A percentile compares a stretch with the other conserved stretches of the same genome.
Conservation (phyloP, 345 rosid genomes). For the Brassica cretica region DNA sequence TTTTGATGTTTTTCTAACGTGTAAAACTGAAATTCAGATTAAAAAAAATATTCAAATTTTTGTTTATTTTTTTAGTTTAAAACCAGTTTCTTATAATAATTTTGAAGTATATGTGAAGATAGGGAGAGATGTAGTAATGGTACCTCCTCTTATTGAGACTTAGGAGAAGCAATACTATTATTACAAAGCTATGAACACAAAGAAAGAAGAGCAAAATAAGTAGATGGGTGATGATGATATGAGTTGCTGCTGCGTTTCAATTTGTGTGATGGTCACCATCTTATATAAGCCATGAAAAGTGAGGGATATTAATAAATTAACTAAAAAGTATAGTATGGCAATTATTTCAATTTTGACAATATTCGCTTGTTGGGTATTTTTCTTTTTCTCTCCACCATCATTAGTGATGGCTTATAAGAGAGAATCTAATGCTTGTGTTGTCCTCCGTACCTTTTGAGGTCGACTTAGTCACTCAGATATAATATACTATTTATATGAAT, state of each 20-base stretch:
- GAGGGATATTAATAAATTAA: not conserved
- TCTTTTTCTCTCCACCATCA: conserved; percentile 45
- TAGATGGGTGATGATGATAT: conserved; percentile 34
- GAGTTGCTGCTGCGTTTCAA: conserved; percentile 45
- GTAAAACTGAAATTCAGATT: no score
- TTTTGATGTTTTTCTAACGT: no score
- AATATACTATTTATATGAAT: not conserved
- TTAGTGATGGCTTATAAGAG: conserved; percentile 32
- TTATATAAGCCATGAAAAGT: conserved; percentile 42
- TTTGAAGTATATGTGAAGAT: not conserved
- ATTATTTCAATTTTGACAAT: conserved; percentile 34
- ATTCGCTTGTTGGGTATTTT: conserved; percentile 13
- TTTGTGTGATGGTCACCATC: conserved; percentile 4
- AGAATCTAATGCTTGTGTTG: conserved; percentile 42
- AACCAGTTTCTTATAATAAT: not conserved
- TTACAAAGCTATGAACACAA: conserved; percentile 35
- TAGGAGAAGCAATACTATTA: conserved; percentile 18
- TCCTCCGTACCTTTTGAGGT: conserved; percentile 42
- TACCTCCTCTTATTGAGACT: conserved; percentile 41
- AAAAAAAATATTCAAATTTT: not conserved
- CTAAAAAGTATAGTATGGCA: conserved; percentile 9
- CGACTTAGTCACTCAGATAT: conserved; percentile 25
- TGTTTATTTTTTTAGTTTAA: not conserved
- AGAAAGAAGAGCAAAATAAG: conserved; percentile 32
- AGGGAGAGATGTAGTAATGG: conserved; percentile 19